Evolutionary conservation across 768 basidiomycete species (phyloP).

Genomic region (Basidioascus undulatus): DNA sequence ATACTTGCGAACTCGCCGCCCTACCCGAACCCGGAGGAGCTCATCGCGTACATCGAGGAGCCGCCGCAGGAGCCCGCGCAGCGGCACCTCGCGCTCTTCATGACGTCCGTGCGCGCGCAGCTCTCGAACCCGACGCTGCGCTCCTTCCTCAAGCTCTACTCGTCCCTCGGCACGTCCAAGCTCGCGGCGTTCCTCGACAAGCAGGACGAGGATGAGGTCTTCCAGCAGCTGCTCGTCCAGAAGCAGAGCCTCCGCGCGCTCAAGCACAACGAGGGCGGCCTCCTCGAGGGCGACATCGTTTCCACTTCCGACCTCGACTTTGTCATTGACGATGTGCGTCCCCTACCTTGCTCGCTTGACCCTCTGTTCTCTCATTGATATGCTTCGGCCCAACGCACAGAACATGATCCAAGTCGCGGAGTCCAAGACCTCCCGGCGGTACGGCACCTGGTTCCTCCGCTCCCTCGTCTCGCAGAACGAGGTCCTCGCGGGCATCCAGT

Average conservation of each 20-base stretch:
- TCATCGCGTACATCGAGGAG: slow-evolving; percentile 26
- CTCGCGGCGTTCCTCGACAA: slow-evolving; percentile 70
- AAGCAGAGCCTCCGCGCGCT: slow-evolving; percentile 66
- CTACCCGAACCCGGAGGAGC: slow-evolving; percentile 40
- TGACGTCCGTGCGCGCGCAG: slow-evolving; percentile 52
- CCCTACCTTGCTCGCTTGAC: slow-evolving; percentile 1
- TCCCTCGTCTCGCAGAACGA: slow-evolving; percentile 79
- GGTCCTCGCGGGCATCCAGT: slow-evolving; percentile 52
- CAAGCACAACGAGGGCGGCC: slow-evolving; percentile 26
- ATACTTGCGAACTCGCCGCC: slow-evolving; percentile 85
- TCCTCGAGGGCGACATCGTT: slow-evolving; percentile 67
- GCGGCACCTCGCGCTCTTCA: slow-evolving; percentile 63
- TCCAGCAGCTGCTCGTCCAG: slow-evolving; percentile 91
- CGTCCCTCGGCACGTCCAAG: slow-evolving; percentile 72
- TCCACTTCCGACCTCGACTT: slow-evolving; percentile 88
- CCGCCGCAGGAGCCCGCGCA: slow-evolving; percentile 44
- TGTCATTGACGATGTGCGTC: slow-evolving; percentile 65
- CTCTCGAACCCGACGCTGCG: slow-evolving; percentile 59
- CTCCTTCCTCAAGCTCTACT: slow-evolving; percentile 85
- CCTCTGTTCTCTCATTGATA: background rate
- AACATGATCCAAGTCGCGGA: slow-evolving; percentile 94
- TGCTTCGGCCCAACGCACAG: slow-evolving; percentile 23
- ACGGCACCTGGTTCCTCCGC: slow-evolving; percentile 93
- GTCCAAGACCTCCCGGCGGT: slow-evolving; percentile 74
- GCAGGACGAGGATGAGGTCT: slow-evolving; percentile 73